phyloP scores from a whole-genome alignment of 2,329 filamentous ascomycete genomes.

The Stachybotrys chartarum region DNA sequence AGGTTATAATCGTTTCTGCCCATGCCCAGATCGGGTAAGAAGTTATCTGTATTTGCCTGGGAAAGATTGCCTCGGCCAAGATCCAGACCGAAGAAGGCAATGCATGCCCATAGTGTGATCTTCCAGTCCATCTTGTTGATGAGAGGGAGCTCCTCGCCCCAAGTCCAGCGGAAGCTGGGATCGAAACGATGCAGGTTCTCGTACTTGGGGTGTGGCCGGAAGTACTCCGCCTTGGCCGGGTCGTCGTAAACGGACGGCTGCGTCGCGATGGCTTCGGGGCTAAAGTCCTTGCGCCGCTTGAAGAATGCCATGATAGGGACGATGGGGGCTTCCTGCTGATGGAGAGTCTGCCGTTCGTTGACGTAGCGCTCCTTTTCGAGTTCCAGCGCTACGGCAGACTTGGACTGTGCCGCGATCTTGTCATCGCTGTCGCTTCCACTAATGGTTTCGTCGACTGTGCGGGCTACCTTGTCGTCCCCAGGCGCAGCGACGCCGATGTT shows the following conservation, averaged over 20 bases:
- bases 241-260: conserved; percentile 39
- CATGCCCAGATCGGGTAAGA: conserved; percentile 32
- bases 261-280: conserved; percentile 17
- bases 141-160: conserved; percentile 22
- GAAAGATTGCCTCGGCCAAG: conserved; percentile 25
- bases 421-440: neutral
- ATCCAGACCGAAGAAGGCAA: conserved; percentile 46
- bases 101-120: conserved; percentile 42
- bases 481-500: neutral
- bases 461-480: neutral
- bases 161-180: conserved; percentile 26
- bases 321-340: neutral
- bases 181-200: conserved; percentile 31
- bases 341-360: neutral
- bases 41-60: conserved; percentile 23
- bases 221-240: conserved; percentile 29
- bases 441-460: neutral
- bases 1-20: conserved; percentile 39
- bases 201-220: conserved; percentile 17
- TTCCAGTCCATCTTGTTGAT: conserved; percentile 39
- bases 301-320: neutral
- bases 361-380: neutral
- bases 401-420: neutral
- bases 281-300: conserved; percentile 1
- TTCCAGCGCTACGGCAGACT: neutral